A percentile compares a stretch with the other conserved stretches of the same genome.
These are phyloP conservation scores for Alternaria sp. DNA, from an alignment of 2,329 filamentous ascomycete species.

Conservation along the genomic window DNA sequence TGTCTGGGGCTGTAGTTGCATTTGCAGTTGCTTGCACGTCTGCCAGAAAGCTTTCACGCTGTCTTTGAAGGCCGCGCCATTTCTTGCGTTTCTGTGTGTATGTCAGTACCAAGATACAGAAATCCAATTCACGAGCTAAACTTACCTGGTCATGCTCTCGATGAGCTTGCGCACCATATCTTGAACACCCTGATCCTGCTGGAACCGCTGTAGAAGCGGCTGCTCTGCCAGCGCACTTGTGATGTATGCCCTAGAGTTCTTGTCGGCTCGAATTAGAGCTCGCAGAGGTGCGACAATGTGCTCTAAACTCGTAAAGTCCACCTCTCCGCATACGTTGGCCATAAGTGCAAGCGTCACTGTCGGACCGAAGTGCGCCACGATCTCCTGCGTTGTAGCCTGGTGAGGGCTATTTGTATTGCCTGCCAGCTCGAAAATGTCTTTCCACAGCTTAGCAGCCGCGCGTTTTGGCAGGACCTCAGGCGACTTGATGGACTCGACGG, in stretches of 20 bases:
- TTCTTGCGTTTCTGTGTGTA: conserved; percentile 45
- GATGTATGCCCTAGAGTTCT: conserved; percentile 40
- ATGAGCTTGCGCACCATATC: conserved; percentile 43
- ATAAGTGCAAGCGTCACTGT: conserved; percentile 40
- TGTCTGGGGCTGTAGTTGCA: conserved; percentile 42
- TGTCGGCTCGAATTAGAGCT: conserved; percentile 39
- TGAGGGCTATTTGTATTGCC: conserved; percentile 34
- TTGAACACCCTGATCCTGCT: conserved; percentile 36
- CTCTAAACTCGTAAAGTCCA: conserved; percentile 43
- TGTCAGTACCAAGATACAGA: conserved; percentile 18
- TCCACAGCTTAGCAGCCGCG: conserved; percentile 76
- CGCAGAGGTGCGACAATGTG: conserved; percentile 41
- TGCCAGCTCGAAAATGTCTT: conserved; percentile 44
- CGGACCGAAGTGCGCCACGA: conserved; percentile 43
- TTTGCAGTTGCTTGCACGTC: conserved; percentile 45
- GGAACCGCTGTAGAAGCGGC: conserved; percentile 36
- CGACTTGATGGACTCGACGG: conserved; percentile 71
- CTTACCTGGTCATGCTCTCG: conserved; percentile 42
- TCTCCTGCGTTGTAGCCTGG: conserved; percentile 42
- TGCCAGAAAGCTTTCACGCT: conserved; percentile 45
- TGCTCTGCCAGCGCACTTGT: conserved; percentile 37
- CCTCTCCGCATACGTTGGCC: conserved; percentile 45
- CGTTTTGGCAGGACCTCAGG: conserved; percentile 78
- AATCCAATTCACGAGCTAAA: background rate
- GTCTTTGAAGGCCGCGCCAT: conserved; percentile 41